phyloP scores from a whole-genome alignment of 495 filamentous ascomycete genomes.

The Penicillium salamii region DNA sequence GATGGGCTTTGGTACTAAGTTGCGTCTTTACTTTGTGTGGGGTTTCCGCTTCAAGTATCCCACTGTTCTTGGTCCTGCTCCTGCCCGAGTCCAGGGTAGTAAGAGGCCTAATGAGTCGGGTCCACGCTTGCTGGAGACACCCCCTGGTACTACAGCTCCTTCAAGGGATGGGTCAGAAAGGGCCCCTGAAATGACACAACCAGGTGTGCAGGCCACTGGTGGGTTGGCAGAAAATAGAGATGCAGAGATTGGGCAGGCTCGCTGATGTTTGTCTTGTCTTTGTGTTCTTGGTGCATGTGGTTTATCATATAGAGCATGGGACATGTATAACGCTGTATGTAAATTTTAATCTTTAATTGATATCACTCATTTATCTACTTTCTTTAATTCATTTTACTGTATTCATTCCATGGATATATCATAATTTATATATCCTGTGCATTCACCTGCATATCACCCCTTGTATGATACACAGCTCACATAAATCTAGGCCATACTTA shows the following conservation, averaged over 20 bases:
- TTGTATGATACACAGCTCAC: too few species aligned
- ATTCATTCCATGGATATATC: too few species aligned
- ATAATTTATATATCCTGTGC: too few species aligned
- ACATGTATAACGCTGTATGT: not conserved
- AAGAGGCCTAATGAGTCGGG: slow-evolving; percentile 25
- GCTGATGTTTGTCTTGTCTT: not conserved
- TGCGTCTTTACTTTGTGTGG: slow-evolving; percentile 48
- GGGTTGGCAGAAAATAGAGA: not conserved
- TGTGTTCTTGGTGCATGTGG: too few species aligned
- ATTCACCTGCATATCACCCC: too few species aligned
- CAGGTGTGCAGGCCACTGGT: not conserved
- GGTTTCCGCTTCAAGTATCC: slow-evolving; percentile 51
- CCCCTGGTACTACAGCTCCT: slow-evolving; percentile 1
- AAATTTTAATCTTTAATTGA: slow-evolving; percentile 1
- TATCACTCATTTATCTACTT: too few species aligned
- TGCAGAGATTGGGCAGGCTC: slow-evolving; percentile 7
- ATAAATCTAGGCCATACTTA: too few species aligned
- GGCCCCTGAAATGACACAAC: slow-evolving; percentile 11
- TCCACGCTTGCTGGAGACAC: slow-evolving; percentile 15
- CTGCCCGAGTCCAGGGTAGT: slow-evolving; percentile 22
- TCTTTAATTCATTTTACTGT: too few species aligned
- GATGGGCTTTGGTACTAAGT: slow-evolving; percentile 31
- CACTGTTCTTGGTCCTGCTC: slow-evolving; percentile 30
- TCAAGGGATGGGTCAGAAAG: not conserved
- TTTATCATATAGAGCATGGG: too few species aligned